These are phyloP conservation scores for Globisporangium perplexum DNA, from an alignment of 352 stramenopile genomes.

Conservation along the genomic window DNA sequence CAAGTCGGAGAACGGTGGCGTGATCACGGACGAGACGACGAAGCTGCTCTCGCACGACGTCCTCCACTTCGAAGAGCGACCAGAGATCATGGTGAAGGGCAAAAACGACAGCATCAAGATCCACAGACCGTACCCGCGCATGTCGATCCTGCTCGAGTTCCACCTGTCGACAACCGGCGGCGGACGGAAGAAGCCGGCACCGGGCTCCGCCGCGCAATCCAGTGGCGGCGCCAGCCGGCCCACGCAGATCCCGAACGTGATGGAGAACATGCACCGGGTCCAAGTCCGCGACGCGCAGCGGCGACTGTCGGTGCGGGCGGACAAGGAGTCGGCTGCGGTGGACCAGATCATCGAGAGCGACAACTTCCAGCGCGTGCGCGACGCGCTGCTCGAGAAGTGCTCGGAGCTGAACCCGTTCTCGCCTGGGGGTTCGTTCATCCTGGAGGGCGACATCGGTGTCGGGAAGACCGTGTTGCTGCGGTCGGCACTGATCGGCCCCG, in stretches of 20 bases:
- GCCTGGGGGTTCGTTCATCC: constrained; percentile 60
- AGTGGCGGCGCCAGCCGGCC: constrained; percentile 8
- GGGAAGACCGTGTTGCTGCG: constrained; percentile 79
- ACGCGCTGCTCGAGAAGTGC: constrained; percentile 55
- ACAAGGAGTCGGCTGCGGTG: constrained; percentile 32
- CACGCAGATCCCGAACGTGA: constrained; percentile 65
- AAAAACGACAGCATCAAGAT: constrained; percentile 91
- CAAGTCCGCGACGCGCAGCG: constrained; percentile 78
- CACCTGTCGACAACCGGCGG: constrained; percentile 37
- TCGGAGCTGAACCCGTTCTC: constrained; percentile 60
- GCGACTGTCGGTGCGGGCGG: constrained; percentile 45
- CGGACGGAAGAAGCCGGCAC: constrained; percentile 8
- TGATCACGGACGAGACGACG: constrained; percentile 87
- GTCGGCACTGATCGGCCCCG: constrained; percentile 41
- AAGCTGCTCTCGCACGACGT: constrained; percentile 80
- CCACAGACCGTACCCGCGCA: constrained; percentile 79
- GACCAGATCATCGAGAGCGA: constrained; percentile 61
- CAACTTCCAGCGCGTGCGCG: constrained; percentile 42
- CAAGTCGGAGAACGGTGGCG: constrained; percentile 75
- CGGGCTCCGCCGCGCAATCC: not conserved
- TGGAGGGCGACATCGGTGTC: constrained; percentile 81
- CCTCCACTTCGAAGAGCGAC: constrained; percentile 86
- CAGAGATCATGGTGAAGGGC: constrained; percentile 90
- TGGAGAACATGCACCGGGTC: constrained; percentile 85
- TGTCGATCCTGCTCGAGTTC: constrained; percentile 80